Conservation (phyloP, 2,329 filamentous ascomycete genomes). For the Cyphellophora attinorum region DNA sequence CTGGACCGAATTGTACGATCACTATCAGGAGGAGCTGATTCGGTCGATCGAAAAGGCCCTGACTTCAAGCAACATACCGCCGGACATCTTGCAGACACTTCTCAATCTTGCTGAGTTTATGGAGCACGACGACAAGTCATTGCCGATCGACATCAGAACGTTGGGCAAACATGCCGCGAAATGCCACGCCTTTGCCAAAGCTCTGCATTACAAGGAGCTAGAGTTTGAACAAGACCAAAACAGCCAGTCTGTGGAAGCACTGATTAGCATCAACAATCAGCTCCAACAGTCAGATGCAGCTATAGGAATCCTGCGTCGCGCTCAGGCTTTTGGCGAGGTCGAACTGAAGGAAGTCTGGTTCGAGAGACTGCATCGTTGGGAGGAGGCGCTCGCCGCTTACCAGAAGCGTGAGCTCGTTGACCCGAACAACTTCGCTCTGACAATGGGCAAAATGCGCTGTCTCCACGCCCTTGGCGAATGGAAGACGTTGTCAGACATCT, state of each 20-base stretch:
- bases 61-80: slow-evolving; percentile 88
- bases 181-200: slow-evolving; percentile 96
- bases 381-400: slow-evolving; percentile 88
- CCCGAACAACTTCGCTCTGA: slow-evolving; percentile 77
- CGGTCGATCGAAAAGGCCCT: slow-evolving; percentile 92
- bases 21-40: slow-evolving; percentile 94
- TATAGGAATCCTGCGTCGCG: slow-evolving; percentile 93
- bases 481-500: slow-evolving; percentile 82
- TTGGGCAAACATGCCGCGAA: slow-evolving; percentile 90
- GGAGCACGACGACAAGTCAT: slow-evolving; percentile 97
- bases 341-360: slow-evolving; percentile 98
- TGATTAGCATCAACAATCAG: slow-evolving; percentile 99
- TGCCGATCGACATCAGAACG: slow-evolving; percentile 93
- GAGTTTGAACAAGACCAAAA: slow-evolving; percentile 98
- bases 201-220: slow-evolving; percentile 95
- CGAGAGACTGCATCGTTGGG: slow-evolving; percentile 96
- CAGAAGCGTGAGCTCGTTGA: slow-evolving; percentile 72
- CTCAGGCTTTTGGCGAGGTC: slow-evolving; percentile 91
- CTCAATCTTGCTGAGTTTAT: slow-evolving; percentile 98
- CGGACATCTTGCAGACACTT: slow-evolving; percentile 86
- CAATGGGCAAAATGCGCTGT: slow-evolving; percentile 99
- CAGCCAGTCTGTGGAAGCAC: slow-evolving; percentile 84
- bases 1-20: slow-evolving; percentile 95
- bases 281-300: slow-evolving; percentile 97
- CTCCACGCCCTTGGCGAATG: slow-evolving; percentile 94